A percentile compares a stretch with the other conserved stretches of the same genome.
Evolutionary conservation across 768 basidiomycete species (phyloP).

Genomic region (Suillus lakei): DNA sequence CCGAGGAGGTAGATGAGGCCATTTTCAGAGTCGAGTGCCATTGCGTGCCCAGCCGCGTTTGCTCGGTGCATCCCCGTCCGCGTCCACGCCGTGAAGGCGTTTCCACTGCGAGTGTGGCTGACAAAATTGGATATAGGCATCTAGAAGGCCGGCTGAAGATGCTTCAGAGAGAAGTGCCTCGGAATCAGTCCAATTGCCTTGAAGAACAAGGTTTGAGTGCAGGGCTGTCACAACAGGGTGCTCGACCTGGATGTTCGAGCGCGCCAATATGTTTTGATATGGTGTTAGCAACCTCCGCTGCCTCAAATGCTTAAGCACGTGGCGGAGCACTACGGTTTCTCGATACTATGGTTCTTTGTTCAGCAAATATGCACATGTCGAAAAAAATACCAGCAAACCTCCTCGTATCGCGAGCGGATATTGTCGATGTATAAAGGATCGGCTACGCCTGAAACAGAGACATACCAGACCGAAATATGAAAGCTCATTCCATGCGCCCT

Average conservation of each 20-base stretch:
- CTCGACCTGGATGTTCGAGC: slow-evolving; percentile 62
- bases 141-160: slow-evolving; percentile 63
- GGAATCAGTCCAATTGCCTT: slow-evolving; percentile 64
- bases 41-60: slow-evolving; percentile 80
- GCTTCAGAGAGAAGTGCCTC: slow-evolving; percentile 57
- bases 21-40: slow-evolving; percentile 73
- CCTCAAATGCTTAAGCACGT: slow-evolving; percentile 77
- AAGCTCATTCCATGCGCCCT: slow-evolving; percentile 77
- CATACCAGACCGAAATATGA: slow-evolving; percentile 81
- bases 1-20: slow-evolving; percentile 77
- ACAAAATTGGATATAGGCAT: slow-evolving; percentile 56
- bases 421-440: slow-evolving; percentile 62
- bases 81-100: slow-evolving; percentile 60
- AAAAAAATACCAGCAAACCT: slow-evolving; percentile 48
- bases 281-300: slow-evolving; percentile 74
- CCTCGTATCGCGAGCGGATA: slow-evolving; percentile 57
- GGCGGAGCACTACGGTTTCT: slow-evolving; percentile 66
- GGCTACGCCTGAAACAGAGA: slow-evolving; percentile 63
- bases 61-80: slow-evolving; percentile 65
- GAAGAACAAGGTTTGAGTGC: slow-evolving; percentile 65
- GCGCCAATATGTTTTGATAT: slow-evolving; percentile 59
- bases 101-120: slow-evolving; percentile 68
- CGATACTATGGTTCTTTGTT: slow-evolving; percentile 51
- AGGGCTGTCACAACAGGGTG: slow-evolving; percentile 73
- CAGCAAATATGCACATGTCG: background rate